Percentiles rank a stretch among this genome's conserved stretches.
phyloP scores from a whole-genome alignment of 192 early-diverging fungal genomes.

The Linnemannia zychae region DNA sequence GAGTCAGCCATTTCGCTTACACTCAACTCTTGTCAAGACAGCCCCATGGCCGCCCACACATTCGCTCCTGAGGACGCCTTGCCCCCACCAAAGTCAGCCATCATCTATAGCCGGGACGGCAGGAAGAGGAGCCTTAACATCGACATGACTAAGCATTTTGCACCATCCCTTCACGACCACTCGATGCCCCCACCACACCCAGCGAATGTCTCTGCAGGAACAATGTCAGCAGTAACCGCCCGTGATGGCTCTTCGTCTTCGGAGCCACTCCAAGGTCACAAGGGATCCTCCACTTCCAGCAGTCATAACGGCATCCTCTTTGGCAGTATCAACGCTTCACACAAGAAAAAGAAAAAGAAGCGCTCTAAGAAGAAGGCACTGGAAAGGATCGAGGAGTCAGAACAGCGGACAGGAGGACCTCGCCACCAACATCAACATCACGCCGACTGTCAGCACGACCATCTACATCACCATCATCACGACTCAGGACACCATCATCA shows the following conservation, averaged over 20 bases:
- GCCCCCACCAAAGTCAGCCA: constrained; percentile 57
- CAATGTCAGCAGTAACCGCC: not conserved
- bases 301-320: constrained; percentile 6
- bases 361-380: constrained; percentile 39
- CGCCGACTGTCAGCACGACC: constrained; percentile 41
- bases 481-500: constrained; percentile 41
- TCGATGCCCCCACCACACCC: constrained; percentile 23
- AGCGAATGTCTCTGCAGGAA: constrained; percentile 12
- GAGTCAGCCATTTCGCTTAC: not conserved
- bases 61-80: constrained; percentile 58
- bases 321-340: constrained; percentile 8
- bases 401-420: not conserved
- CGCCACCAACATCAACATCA: constrained; percentile 28
- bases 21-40: not conserved
- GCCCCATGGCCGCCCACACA: constrained; percentile 53
- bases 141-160: constrained; percentile 50
- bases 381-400: constrained; percentile 48
- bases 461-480: constrained; percentile 30
- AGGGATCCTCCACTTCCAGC: not conserved
- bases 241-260: constrained; percentile 14
- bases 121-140: constrained; percentile 56
- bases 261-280: not conserved
- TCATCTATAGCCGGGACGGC: constrained; percentile 60
- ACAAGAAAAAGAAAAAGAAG: constrained; percentile 55
- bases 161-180: constrained; percentile 37